Evolutionary conservation across 2,329 filamentous ascomycete genomes (phyloP).

Genomic region (Claviceps digitariae): DNA sequence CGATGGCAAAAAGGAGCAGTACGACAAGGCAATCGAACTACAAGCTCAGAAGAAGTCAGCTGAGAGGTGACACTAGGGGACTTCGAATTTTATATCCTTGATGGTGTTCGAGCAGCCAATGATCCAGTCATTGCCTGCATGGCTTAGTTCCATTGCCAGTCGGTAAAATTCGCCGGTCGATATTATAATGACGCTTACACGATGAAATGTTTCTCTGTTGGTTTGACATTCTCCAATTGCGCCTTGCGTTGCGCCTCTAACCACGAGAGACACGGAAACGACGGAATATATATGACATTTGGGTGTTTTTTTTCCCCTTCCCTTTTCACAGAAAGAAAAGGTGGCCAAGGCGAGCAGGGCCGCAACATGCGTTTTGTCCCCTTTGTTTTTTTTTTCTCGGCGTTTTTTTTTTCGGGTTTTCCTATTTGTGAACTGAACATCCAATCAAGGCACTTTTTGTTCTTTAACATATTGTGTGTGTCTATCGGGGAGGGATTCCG

Average conservation of each 20-base stretch:
- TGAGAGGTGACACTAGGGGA: slow-evolving; percentile 17
- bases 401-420: slow-evolving; percentile 1
- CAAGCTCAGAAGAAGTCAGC: slow-evolving; percentile 34
- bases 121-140: neutral
- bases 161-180: slow-evolving; percentile 7
- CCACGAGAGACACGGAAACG: neutral
- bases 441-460: neutral
- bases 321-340: neutral
- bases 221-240: neutral
- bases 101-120: neutral
- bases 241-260: neutral
- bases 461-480: neutral
- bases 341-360: slow-evolving; percentile 5
- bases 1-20: slow-evolving; percentile 29
- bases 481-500: neutral
- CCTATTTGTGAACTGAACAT: neutral
- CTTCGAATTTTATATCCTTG: slow-evolving; percentile 8
- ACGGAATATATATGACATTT: slow-evolving; percentile 5
- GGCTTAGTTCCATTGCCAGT: slow-evolving; percentile 1
- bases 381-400: neutral
- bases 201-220: slow-evolving; percentile 1
- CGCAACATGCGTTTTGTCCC: neutral
- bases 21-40: slow-evolving; percentile 33
- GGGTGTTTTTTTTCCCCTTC: neutral
- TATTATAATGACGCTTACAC: slow-evolving; percentile 3